Evolutionary conservation across 179 eudicot species (phyloP), one percentile per base, ranked within the genome.

Genomic region (Amaranthus tricolor): DNA sequence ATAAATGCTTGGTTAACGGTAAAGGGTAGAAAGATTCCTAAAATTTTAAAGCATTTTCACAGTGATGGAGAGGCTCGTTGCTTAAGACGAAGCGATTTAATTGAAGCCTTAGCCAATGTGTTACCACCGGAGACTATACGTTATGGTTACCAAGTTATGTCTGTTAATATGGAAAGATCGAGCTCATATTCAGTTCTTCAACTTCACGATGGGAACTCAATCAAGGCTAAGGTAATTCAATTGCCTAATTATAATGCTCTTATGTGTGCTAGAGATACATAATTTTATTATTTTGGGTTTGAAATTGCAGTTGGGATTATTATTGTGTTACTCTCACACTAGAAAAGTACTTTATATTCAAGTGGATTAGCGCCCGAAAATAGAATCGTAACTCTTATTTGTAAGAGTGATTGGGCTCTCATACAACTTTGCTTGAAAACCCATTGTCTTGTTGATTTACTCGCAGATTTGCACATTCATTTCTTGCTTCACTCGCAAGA

Each of bases 31-130:
- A 49, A 45, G 10, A 16, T 16, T 49, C 50, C 57, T 69, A 10
- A 43, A 62, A 5, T 20, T 71, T 31, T 31, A 31, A 1, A 19
- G 49, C 43, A 2, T 50, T 64, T 19, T 50, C 52, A 5, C 54
- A 84, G 87, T 49, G 73, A 65, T 57, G 83, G 71, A 57, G 80
- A 78, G 51, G 73, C 75, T 31, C 79, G 87, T 68, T 84, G 85
- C 68, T 51, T 85, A 20, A 61, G 74, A 68, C 71, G 84, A 75
- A 73, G n/a, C 11, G 82, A 84, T 54, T 79, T 82, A 5, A 5
- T 85, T 57, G 76, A 73, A 72, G 78, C 82, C n/a, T 66, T 85
- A 58, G 81, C 80, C 43, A 76, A 75, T 48, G 88, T 65, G 47
- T 74, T 85, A 19, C 86, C 86, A 19, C 9, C 17, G 3, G 77